Base-by-base conservation (phyloP, 768 basidiomycete species). In the Podaxis rugospora region DNA sequence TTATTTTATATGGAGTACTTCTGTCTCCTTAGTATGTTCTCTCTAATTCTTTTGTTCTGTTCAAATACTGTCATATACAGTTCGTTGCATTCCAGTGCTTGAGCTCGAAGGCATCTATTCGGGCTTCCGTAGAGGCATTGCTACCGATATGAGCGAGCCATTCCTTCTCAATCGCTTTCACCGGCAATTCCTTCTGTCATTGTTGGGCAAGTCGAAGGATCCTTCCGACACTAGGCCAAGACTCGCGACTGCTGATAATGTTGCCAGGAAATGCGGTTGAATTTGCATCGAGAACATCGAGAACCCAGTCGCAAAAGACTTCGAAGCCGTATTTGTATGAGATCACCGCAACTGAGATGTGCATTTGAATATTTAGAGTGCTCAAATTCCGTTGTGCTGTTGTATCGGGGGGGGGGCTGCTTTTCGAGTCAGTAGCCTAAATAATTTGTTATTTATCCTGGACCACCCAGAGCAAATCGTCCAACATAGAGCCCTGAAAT, bases 401-500 rank as follows among this genome's bases (percentile, higher is more conserved):
- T 14, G 51, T 6, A 4, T 58, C 57, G 14, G 21, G 18, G 21
- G 57, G 21, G 21, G 21, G 21, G 21, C 49, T 58, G 25, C 1
- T 18, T 5, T 27, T 3, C 5, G 5, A 23, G 32, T 58, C 40
- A 36, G 18, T 40, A 4, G 25, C 37, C 13, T 13, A 44, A 10
- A 4, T 28, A 11, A 18, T 7, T 1, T 3, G 6, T 32, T 7
- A 3, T 7, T 28, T 21, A 32, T 40, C 42, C 14, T 2, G 3
- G 52, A 65, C 4, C 59, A 69, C 66, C 61, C 52, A 4, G 68
- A 64, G 42, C 66, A 69, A 21, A 67, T 51, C 42, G 52, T 53
- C 65, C 64, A 69, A 23, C 67, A 69, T 18, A 64, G 46, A 11
- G 64, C 64, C 28, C 66, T 61, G 23, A 69, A 64, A 13, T 66